Percentiles rank a stretch among this genome's conserved stretches.
Evolutionary conservation across 176 grass and related monocot species (phyloP).

Genomic region (Elaeis guineensis): DNA sequence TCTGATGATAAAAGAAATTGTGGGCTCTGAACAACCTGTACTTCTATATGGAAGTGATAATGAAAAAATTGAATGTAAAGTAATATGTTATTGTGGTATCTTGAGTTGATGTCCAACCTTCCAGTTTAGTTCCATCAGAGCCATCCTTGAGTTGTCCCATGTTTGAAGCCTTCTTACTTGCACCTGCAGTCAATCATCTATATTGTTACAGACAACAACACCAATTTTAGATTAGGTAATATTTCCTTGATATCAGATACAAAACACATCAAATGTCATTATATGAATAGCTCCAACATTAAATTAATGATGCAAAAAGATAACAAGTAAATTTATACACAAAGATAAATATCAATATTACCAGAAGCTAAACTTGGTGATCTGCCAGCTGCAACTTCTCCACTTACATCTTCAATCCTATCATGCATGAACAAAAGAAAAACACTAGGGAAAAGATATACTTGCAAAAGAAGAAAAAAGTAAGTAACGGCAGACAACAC

Average conservation of each 20-base stretch:
- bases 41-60: neutral
- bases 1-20: too few relatives aligned
- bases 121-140: slow-evolving; percentile 50
- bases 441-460: slow-evolving; percentile 13
- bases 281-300: too few relatives aligned
- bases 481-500: slow-evolving; percentile 14
- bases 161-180: slow-evolving; percentile 79
- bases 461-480: slow-evolving; percentile 17
- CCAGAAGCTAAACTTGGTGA: slow-evolving; percentile 56
- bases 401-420: slow-evolving; percentile 80
- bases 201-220: slow-evolving; percentile 8
- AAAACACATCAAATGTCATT: too few relatives aligned
- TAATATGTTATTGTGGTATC: neutral
- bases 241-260: too few relatives aligned
- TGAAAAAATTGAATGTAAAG: neutral
- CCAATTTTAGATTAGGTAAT: neutral
- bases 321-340: neutral
- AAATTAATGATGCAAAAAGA: too few relatives aligned
- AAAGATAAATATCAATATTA: slow-evolving; percentile 27
- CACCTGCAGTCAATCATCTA: slow-evolving; percentile 35
- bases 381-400: slow-evolving; percentile 46
- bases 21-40: too few relatives aligned
- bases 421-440: slow-evolving; percentile 4
- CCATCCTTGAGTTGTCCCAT: slow-evolving; percentile 55
- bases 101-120: slow-evolving; percentile 39